Evolutionary conservation across 2,329 filamentous ascomycete species (phyloP), one percentile per base, ranked within the genome.

Genomic region (Escovopsis sp.): DNA sequence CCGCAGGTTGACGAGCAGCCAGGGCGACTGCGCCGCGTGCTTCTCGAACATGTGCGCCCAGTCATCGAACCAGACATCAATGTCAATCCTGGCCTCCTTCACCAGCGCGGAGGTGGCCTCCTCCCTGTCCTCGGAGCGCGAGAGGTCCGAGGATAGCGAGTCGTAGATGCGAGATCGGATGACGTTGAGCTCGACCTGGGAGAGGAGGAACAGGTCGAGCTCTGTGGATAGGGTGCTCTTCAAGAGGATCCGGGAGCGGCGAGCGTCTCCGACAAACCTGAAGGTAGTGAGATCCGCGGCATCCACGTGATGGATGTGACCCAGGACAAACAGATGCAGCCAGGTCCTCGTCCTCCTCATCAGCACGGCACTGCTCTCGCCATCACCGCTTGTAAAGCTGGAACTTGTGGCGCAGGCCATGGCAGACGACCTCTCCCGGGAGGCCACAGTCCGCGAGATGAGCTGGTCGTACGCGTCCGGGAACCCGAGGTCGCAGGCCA

Each of bases 311-410:
- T 66, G 58, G 48, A 69, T 72, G 45, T 72, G 63, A 20, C 72
- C 68, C 10, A 74, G 53, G 15, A 73, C 66, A 43, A 71, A 62
- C 4, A 72, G 57, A 3, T 66, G 67, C 50, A 72, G 66, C 70
- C 70, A 74, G 0, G 69, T 63, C 33, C 71, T 58, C 0, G 63
- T 55, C 38, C 60, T 61, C 16, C 62, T 56, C 56, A 68, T 63
- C 42, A 70, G 48, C 4, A n/a, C 5, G 2, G 43, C 24, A 9
- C 35, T 36, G 10, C 51, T 47, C 13, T 53, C 47, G 3, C 11
- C 29, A 2, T n/a, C 14, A 13, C 35, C 13, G 3, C 15, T 35
- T 11, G 14, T 14, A 2, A 32, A 14, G 29, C 25, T 24, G 3
- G 15, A n/a, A n/a, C n/a, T n/a, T n/a, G n/a, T n/a, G n/a, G n/a